A percentile compares a stretch with the other conserved stretches of the same genome.
These are phyloP conservation scores for Batkoa obscura DNA, from an alignment of 371 early-diverging fungal genomes.

Conservation along the genomic window DNA sequence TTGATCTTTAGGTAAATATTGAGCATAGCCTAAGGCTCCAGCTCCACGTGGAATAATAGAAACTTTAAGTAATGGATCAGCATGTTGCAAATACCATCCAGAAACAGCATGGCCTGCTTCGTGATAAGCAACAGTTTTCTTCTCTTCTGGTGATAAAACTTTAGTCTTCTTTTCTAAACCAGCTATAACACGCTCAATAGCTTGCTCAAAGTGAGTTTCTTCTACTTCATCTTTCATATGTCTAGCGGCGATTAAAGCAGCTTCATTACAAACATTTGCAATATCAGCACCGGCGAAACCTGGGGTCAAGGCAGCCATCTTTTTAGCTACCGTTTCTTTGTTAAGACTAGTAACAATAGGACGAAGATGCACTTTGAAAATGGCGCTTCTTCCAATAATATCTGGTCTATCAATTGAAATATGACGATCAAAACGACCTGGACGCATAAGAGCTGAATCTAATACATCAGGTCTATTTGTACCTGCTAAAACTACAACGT, in stretches of 20 bases:
- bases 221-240: constrained; percentile 34
- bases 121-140: constrained; percentile 97
- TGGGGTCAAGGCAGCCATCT: constrained; percentile 62
- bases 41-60: constrained; percentile 94
- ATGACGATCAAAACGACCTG: constrained; percentile 32
- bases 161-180: constrained; percentile 94
- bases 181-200: constrained; percentile 96
- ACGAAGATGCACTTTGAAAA: neutral
- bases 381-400: constrained; percentile 50
- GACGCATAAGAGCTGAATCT: neutral
- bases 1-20: constrained; percentile 95
- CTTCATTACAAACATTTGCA: constrained; percentile 88
- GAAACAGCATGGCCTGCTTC: constrained; percentile 98
- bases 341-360: constrained; percentile 52
- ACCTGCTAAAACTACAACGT: constrained; percentile 92
- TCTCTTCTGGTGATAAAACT: constrained; percentile 91
- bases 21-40: constrained; percentile 95
- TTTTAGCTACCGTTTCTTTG: constrained; percentile 37
- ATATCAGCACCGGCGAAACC: constrained; percentile 98
- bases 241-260: constrained; percentile 68
- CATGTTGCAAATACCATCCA: constrained; percentile 93
- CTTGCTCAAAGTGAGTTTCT: constrained; percentile 84
- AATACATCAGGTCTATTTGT: constrained; percentile 84
- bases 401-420: constrained; percentile 97
- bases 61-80: constrained; percentile 91